Percentiles rank a stretch among this genome's conserved stretches.
phyloP scores from a whole-genome alignment of 768 basidiomycete genomes.

The Clavaria fumosa region DNA sequence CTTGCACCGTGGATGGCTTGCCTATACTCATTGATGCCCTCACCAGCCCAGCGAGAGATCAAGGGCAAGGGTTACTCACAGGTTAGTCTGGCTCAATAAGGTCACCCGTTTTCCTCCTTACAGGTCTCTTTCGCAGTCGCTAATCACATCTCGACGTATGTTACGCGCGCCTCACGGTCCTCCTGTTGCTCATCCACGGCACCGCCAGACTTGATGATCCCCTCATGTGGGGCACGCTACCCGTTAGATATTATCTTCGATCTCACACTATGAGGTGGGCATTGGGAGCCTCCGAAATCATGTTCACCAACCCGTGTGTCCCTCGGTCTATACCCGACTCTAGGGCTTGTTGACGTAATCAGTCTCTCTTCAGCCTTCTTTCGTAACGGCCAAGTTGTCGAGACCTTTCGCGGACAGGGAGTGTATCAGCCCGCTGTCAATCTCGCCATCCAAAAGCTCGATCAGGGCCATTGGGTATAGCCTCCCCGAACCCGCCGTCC shows the following conservation, averaged over 20 bases:
- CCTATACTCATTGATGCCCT: conserved; percentile 49
- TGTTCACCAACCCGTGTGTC: conserved; percentile 79
- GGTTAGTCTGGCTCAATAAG: conserved; percentile 27
- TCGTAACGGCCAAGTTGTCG: conserved; percentile 75
- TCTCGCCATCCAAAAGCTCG: conserved; percentile 62
- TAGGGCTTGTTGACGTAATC: conserved; percentile 16
- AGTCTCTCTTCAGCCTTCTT: conserved; percentile 81
- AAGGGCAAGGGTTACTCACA: conserved; percentile 56
- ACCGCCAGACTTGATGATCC: conserved; percentile 67
- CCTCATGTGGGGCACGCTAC: conserved; percentile 77
- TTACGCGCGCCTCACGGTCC: conserved; percentile 10
- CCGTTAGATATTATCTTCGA: conserved; percentile 40
- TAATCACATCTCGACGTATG: conserved; percentile 89
- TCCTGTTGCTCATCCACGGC: conserved; percentile 7
- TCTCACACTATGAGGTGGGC: conserved; percentile 71
- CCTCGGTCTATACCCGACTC: conserved; percentile 5
- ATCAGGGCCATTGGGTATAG: conserved; percentile 77
- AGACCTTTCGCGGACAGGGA: conserved; percentile 84
- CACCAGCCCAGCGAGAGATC: conserved; percentile 25
- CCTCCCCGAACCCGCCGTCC: conserved; percentile 2
- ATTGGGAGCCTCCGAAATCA: conserved; percentile 82
- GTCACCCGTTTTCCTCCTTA: conserved; percentile 4
- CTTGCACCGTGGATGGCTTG: conserved; percentile 58
- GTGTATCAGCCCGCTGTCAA: conserved; percentile 82
- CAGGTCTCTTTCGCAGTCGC: conserved; percentile 37